A percentile compares a stretch with the other conserved stretches of the same genome.
phyloP scores from a whole-genome alignment of 2,329 filamentous ascomycete species.

The Berkeleyomyces rouxiae region DNA sequence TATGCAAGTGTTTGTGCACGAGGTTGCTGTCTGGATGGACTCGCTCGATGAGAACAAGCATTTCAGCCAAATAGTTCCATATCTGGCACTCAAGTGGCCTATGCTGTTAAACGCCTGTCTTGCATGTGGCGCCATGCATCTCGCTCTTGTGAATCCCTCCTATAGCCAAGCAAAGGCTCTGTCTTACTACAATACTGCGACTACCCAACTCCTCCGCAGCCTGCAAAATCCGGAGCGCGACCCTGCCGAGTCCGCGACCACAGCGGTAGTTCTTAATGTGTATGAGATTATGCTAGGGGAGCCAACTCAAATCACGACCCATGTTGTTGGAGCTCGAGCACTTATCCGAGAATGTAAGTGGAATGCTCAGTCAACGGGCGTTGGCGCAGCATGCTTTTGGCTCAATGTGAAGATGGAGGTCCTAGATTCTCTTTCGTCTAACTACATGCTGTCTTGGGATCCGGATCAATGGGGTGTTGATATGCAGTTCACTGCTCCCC shows the following conservation, averaged over 20 bases:
- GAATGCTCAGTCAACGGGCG: conserved; percentile 61
- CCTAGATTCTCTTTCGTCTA: conserved; percentile 72
- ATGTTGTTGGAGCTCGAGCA: conserved; percentile 69
- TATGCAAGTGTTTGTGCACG: conserved; percentile 82
- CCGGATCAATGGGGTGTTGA: conserved; percentile 82
- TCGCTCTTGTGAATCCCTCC: conserved; percentile 49
- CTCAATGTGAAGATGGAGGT: conserved; percentile 81
- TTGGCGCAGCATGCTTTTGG: conserved; percentile 87
- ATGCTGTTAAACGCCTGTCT: conserved; percentile 82
- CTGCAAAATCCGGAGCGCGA: conserved; percentile 65
- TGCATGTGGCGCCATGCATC: conserved; percentile 72
- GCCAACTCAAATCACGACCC: conserved; percentile 67
- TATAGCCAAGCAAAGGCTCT: conserved; percentile 45
- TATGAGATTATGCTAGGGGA: conserved; percentile 86
- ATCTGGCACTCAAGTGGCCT: conserved; percentile 62
- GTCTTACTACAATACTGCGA: conserved; percentile 75
- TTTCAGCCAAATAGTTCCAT: conserved; percentile 72
- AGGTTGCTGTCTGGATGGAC: conserved; percentile 90
- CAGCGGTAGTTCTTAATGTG: conserved; percentile 75
- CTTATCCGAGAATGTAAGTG: conserved; percentile 81
- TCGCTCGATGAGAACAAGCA: conserved; percentile 72
- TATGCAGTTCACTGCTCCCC: conserved; percentile 40
- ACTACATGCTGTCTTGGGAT: conserved; percentile 76
- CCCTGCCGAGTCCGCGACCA: conserved; percentile 50
- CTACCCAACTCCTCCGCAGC: conserved; percentile 55